A percentile compares a stretch with the other conserved stretches of the same genome.
phyloP scores from a whole-genome alignment of 1,284 basidiomycete species.

The Ganoderma leucocontextum region DNA sequence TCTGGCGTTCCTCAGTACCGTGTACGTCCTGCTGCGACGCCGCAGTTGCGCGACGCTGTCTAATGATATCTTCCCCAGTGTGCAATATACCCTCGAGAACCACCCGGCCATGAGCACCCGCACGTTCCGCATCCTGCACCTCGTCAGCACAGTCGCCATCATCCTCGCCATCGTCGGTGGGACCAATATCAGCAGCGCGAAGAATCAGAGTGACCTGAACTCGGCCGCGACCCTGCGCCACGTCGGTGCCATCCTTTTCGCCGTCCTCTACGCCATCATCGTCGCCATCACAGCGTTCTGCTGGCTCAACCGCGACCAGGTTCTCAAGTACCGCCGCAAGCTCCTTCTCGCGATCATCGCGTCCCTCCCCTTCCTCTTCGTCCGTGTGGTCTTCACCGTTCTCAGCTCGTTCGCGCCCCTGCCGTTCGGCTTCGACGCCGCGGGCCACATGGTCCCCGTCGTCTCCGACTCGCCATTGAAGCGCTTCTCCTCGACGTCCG shows the following conservation, averaged over 20 bases:
- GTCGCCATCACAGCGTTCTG: slow-evolving; percentile 53
- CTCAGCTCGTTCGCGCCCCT: slow-evolving; percentile 54
- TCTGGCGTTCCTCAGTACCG: slow-evolving; percentile 65
- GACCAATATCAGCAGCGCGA: slow-evolving; percentile 29
- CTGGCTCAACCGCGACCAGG: slow-evolving; percentile 54
- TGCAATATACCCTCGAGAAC: slow-evolving; percentile 31
- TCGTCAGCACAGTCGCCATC: slow-evolving; percentile 55
- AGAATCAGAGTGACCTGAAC: slow-evolving; percentile 25
- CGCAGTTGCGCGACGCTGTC: slow-evolving; percentile 4
- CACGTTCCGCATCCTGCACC: slow-evolving; percentile 36
- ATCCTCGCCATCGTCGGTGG: slow-evolving; percentile 58
- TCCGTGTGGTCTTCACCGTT: slow-evolving; percentile 61
- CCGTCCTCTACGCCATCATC: slow-evolving; percentile 53
- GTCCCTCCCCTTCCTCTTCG: slow-evolving; percentile 65
- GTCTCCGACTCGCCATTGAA: background rate
- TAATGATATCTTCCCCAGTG: slow-evolving; percentile 26
- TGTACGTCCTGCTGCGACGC: slow-evolving; percentile 52
- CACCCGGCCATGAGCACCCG: slow-evolving; percentile 24
- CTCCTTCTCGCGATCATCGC: slow-evolving; percentile 59
- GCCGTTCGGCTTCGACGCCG: slow-evolving; percentile 18
- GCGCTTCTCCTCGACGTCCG: slow-evolving; percentile 57
- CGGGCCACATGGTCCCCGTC: slow-evolving; percentile 15
- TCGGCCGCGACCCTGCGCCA: slow-evolving; percentile 51
- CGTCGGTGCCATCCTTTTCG: slow-evolving; percentile 58
- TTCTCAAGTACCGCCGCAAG: slow-evolving; percentile 63